Evolutionary conservation across 140 eudicot species (phyloP).

Genomic region (Erigeron philadelphicus): DNA sequence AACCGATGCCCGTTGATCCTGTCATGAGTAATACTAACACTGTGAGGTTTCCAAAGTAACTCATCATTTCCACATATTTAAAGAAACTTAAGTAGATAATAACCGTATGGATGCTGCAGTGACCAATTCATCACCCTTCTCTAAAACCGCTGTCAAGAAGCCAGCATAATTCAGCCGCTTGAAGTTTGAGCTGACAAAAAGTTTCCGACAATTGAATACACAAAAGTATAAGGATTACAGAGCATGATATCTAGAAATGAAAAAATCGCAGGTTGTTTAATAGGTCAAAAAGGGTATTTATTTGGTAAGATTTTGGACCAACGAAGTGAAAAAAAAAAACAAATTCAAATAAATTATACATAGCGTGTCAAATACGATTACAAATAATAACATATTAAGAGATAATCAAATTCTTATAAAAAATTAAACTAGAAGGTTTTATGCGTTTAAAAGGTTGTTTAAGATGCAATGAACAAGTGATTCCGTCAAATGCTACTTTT

Average conservation of each 20-base stretch:
- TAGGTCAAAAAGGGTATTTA: background rate
- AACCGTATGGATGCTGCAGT: constrained; percentile 86
- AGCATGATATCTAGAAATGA: background rate
- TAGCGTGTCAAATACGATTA: too few relatives aligned
- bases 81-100: background rate
- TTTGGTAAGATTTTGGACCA: too few relatives aligned
- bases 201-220: constrained; percentile 10
- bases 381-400: too few relatives aligned
- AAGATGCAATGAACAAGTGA: background rate
- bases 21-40: constrained; percentile 13
- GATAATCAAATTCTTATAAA: too few relatives aligned
- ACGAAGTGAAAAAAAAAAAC: too few relatives aligned
- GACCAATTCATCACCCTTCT: constrained; percentile 68
- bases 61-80: background rate
- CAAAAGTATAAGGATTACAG: background rate
- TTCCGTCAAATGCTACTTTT: background rate
- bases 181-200: constrained; percentile 65
- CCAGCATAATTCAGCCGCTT: constrained; percentile 62
- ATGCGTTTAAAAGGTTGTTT: too few relatives aligned
- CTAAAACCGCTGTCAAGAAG: constrained; percentile 61
- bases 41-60: background rate
- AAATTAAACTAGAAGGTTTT: too few relatives aligned
- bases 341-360: too few relatives aligned
- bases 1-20: constrained; percentile 73
- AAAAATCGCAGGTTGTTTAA: background rate